Evolutionary conservation across 208 protist species (phyloP), one percentile per base, ranked within the genome.

Genomic region (Leishmania gerbilli): DNA sequence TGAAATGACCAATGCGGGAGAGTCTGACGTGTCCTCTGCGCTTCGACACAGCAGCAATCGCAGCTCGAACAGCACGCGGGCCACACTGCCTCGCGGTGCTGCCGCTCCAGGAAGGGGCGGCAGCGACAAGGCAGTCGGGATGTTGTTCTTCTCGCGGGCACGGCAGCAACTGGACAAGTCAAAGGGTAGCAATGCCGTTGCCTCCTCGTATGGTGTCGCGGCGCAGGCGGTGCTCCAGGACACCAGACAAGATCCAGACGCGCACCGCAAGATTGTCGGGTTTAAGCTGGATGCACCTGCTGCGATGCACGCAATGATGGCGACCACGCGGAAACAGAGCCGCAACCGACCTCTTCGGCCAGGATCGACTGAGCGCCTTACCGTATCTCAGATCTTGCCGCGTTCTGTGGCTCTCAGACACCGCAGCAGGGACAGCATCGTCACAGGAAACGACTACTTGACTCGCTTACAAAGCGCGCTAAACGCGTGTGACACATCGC

Each of bases 91-190:
- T 21, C 17, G 58, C 60, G 19, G 17, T 24, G 17, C 58, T 40
- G 15, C 17, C 2, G n/a, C 8, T 11, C n/a, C 47, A 6, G 17
- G 37, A 24, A 56, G 40, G 17, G 9, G 6, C 0, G 58, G 27
- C 68, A 8, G 17, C 53, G 75, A 69, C 24, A 34, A 11, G 40
- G 37, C 47, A 42, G 13, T 15, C 0, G 55, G 71, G 21, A 2
- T 85, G 15, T 76, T 71, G 77, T 85, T 79, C 40, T 81, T 75
- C 77, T 76, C 82, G 34, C 55, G 40, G 47, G 17, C 60, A 19
- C 64, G 19, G 45, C 71, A 69, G 34, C 60, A 72, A 60, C 77
- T 85, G 19, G 55, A 51, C 17, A 19, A 15, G 75, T 21, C 24
- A 8, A 42, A 71, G 42, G 24, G 8, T 2, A 51, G 51, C 49